Percentiles rank a stretch among this genome's conserved stretches.
Evolutionary conservation across 2,329 filamentous ascomycete genomes (phyloP).

Genomic region (Pestalotiopsis sp.): DNA sequence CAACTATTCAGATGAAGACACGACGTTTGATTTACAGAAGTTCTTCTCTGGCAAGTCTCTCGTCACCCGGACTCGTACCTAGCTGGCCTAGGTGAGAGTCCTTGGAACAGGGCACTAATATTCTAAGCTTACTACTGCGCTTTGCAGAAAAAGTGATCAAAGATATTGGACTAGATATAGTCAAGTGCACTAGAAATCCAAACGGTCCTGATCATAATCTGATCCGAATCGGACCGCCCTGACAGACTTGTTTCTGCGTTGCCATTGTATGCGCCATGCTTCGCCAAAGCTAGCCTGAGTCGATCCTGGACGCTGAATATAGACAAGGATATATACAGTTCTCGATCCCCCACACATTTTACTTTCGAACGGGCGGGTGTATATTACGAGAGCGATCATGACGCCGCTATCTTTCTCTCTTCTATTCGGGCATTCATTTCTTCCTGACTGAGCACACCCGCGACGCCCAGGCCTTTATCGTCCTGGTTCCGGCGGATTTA

Average conservation of each 20-base stretch:
- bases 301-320: background rate
- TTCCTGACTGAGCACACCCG: background rate
- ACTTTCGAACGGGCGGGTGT: background rate
- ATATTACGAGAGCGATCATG: background rate
- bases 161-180: background rate
- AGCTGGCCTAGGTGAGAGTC: background rate
- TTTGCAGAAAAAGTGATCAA: background rate
- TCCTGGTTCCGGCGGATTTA: background rate
- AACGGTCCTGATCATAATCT: background rate
- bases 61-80: no score
- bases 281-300: background rate
- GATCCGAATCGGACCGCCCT: background rate
- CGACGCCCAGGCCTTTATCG: background rate
- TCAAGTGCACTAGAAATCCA: background rate
- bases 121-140: background rate
- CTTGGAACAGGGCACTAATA: background rate
- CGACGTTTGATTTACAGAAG: no score
- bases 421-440: background rate
- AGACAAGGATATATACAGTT: slow-evolving; percentile 5
- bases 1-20: no score
- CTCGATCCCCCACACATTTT: background rate
- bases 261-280: background rate
- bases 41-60: no score
- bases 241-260: background rate
- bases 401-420: background rate